Evolutionary conservation across 768 basidiomycete genomes (phyloP), one percentile per base, ranked within the genome.

Genomic region (Terana coerulea): DNA sequence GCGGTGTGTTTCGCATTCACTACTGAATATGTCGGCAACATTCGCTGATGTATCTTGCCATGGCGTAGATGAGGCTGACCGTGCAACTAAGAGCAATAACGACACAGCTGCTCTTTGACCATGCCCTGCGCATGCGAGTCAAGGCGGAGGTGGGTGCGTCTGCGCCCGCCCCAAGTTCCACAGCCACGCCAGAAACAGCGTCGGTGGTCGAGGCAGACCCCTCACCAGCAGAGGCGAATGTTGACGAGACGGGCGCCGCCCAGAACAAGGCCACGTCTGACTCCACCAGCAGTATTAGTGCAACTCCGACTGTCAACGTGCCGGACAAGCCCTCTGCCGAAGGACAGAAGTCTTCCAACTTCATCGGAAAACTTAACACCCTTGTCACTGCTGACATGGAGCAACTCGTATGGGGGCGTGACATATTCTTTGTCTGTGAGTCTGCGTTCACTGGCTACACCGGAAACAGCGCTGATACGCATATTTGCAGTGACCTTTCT

Each of bases 301-400:
- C n/a, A n/a, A n/a, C n/a, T n/a, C n/a, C n/a, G 54, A 55, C 33
- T 12, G 55, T 21, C 5, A 60, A 62, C 2, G 10, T 31, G n/a
- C 31, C 34, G 43, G 45, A 48, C 17, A 35, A 36, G 26, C 17
- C 22, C 39, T 14, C 28, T 28, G 45, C 25, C 25, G 31, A 25
- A 24, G 36, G 42, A 6, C 36, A 49, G n/a, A n/a, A 19, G 17
- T 29, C 19, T 21, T 25, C 66, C 5, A 83, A 85, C 59, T 67
- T 88, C 19, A 78, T 83, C 34, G 88, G 90, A 7, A 86, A 81
- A 60, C 84, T 91, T 63, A 90, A 84, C 62, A 91, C 88, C 49
- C 67, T 90, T 6, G 79, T 88, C 37, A 81, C 86, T 3, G 80
- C 82, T 1, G 88, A 91, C 67, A 58, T 80, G 11, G 59, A 53